Conservation (phyloP, 805 yeast species). For the Suhomyces kilbournensis region DNA sequence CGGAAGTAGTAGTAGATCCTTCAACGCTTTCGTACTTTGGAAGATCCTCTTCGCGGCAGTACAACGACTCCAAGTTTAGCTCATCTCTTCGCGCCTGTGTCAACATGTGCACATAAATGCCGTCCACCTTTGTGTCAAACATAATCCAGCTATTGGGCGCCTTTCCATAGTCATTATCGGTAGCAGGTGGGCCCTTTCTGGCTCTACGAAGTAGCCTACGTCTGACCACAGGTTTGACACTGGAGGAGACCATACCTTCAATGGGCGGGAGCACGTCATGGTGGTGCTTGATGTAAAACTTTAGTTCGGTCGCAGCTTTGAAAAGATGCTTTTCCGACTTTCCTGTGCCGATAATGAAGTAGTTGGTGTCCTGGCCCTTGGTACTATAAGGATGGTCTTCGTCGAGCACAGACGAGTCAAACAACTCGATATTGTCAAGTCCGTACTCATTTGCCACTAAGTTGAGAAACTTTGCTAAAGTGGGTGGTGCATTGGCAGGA, state of each 20-base stretch:
- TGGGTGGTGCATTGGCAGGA: conserved; percentile 58
- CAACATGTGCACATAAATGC: conserved; percentile 67
- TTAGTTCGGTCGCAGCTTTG: conserved; percentile 62
- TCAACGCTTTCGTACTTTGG: conserved; percentile 18
- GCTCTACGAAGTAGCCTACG: conserved; percentile 49
- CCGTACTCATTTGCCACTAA: conserved; percentile 62
- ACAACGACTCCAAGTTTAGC: conserved; percentile 68
- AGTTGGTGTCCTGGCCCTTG: conserved; percentile 28
- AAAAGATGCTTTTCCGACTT: conserved; percentile 72
- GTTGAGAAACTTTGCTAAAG: conserved; percentile 44
- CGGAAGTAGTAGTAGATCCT: conserved; percentile 14
- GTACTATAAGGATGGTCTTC: conserved; percentile 28
- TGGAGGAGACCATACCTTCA: conserved; percentile 71
- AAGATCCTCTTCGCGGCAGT: conserved; percentile 47
- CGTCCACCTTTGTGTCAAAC: conserved; percentile 63
- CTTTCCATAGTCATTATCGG: conserved; percentile 55
- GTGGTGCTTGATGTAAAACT: conserved; percentile 53
- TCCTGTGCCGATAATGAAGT: conserved; percentile 65
- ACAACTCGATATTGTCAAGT: conserved; percentile 54
- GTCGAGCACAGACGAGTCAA: conserved; percentile 54
- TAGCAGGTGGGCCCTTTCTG: conserved; percentile 49
- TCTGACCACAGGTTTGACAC: conserved; percentile 40
- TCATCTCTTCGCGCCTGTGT: conserved; percentile 66
- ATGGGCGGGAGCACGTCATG: conserved; percentile 42
- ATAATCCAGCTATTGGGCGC: conserved; percentile 77